phyloP scores from a whole-genome alignment of 2,329 filamentous ascomycete species.

The Chrysosporium keratinophilum region DNA sequence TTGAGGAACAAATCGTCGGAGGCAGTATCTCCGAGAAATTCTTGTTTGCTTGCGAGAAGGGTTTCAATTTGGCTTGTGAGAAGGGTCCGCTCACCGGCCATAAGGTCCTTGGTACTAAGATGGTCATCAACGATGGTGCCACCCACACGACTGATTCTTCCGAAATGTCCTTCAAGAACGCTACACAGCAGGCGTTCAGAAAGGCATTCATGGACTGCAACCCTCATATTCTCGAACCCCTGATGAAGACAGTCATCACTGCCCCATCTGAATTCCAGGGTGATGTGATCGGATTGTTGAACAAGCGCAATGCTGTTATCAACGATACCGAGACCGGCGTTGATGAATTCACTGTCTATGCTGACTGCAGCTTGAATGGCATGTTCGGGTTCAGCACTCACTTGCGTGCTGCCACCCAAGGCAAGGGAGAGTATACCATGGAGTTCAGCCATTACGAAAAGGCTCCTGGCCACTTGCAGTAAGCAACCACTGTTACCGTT shows the following conservation, averaged over 20 bases:
- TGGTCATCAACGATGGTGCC: slow-evolving; percentile 92
- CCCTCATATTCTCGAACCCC: slow-evolving; percentile 78
- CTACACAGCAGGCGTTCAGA: slow-evolving; percentile 91
- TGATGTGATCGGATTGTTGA: slow-evolving; percentile 84
- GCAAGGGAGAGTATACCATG: slow-evolving; percentile 98
- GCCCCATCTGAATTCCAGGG: slow-evolving; percentile 97
- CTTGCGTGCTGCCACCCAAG: slow-evolving; percentile 84
- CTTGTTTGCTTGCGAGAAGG: slow-evolving; percentile 87
- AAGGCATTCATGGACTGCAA: slow-evolving; percentile 77
- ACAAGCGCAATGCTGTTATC: slow-evolving; percentile 92
- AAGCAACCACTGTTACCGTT: slow-evolving; percentile 35
- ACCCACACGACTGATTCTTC: slow-evolving; percentile 97
- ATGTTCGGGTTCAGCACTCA: slow-evolving; percentile 98
- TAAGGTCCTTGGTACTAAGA: slow-evolving; percentile 75
- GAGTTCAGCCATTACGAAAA: slow-evolving; percentile 94
- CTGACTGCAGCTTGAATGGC: slow-evolving; percentile 85
- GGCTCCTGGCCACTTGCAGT: slow-evolving; percentile 81
- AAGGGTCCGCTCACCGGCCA: slow-evolving; percentile 89
- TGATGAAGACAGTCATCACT: slow-evolving; percentile 97
- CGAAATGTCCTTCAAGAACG: slow-evolving; percentile 89
- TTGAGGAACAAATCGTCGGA: slow-evolving; percentile 78
- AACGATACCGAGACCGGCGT: slow-evolving; percentile 87
- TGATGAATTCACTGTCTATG: slow-evolving; percentile 86
- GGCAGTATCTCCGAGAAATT: slow-evolving; percentile 93
- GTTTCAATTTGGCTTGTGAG: slow-evolving; percentile 70